Evolutionary conservation across 257 asterid genomes (phyloP).

Genomic region (Voacanga thouarsii): DNA sequence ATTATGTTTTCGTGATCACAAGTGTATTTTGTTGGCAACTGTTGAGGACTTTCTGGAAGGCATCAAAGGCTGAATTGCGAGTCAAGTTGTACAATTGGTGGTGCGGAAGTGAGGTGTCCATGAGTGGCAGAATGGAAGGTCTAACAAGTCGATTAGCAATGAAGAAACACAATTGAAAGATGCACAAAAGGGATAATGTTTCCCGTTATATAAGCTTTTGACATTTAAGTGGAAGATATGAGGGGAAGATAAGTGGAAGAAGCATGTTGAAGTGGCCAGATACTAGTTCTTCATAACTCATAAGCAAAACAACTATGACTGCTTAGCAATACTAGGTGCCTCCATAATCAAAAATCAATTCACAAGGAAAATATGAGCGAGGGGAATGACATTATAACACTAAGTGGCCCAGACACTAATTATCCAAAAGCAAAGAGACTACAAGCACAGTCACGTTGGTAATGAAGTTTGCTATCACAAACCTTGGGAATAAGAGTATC

Average conservation of each 20-base stretch:
- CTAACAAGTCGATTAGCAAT: not conserved
- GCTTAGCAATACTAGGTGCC: not conserved
- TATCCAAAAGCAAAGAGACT: not conserved
- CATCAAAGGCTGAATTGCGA: not conserved
- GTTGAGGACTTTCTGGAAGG: not conserved
- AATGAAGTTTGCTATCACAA: constrained; percentile 16
- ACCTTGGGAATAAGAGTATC: constrained; percentile 94
- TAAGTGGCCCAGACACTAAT: not conserved
- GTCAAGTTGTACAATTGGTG: not conserved
- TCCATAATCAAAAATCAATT: not conserved
- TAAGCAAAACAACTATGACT: not conserved
- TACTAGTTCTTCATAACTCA: not conserved
- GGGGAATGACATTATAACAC: not conserved
- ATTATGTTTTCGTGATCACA: not conserved
- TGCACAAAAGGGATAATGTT: not conserved
- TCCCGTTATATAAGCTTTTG: not conserved
- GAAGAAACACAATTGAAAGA: not conserved
- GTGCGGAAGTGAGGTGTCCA: not conserved
- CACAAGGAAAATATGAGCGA: not conserved
- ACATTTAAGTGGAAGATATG: not conserved
- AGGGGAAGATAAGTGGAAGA: too few species aligned
- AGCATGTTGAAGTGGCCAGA: not conserved
- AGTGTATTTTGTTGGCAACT: not conserved
- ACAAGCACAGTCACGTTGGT: not conserved
- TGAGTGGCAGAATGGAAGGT: not conserved